Evolutionary conservation across 2,329 filamentous ascomycete species (phyloP).

Genomic region (Trichophyton verrucosum): DNA sequence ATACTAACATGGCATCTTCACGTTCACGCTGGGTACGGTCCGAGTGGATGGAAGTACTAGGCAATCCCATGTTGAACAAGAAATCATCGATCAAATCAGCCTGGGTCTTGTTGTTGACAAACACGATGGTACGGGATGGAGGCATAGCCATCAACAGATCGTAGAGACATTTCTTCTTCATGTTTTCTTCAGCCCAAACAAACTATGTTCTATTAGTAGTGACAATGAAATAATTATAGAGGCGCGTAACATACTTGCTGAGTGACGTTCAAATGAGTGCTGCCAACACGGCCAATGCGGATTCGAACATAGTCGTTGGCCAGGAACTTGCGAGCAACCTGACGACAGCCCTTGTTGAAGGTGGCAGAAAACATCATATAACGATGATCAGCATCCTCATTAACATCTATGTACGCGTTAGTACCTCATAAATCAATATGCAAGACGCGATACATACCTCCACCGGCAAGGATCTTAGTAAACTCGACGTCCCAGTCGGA

Average conservation of each 20-base stretch:
- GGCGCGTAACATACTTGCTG: conserved; percentile 42
- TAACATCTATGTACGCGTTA: conserved; percentile 44
- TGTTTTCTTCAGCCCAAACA: conserved; percentile 49
- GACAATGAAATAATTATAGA: background rate
- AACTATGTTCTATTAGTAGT: conserved; percentile 32
- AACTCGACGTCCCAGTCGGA: conserved; percentile 68
- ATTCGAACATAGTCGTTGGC: conserved; percentile 63
- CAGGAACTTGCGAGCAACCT: conserved; percentile 65
- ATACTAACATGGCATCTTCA: conserved; percentile 67
- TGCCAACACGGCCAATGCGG: conserved; percentile 75
- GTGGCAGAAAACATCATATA: conserved; percentile 89
- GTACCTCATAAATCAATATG: background rate
- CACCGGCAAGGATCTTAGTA: conserved; percentile 62
- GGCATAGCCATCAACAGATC: conserved; percentile 59
- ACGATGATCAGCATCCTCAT: conserved; percentile 57
- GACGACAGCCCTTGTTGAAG: conserved; percentile 68
- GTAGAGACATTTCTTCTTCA: conserved; percentile 59
- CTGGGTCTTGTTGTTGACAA: conserved; percentile 67
- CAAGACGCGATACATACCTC: conserved; percentile 47
- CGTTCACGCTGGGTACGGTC: conserved; percentile 83
- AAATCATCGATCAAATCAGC: conserved; percentile 83
- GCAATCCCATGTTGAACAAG: conserved; percentile 65
- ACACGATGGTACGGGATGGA: conserved; percentile 72
- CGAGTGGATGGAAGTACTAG: conserved; percentile 76
- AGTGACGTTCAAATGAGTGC: conserved; percentile 67